These are phyloP conservation scores for Ophiostoma sp. DNA, from an alignment of 2,329 filamentous ascomycete genomes.

Conservation along the genomic window DNA sequence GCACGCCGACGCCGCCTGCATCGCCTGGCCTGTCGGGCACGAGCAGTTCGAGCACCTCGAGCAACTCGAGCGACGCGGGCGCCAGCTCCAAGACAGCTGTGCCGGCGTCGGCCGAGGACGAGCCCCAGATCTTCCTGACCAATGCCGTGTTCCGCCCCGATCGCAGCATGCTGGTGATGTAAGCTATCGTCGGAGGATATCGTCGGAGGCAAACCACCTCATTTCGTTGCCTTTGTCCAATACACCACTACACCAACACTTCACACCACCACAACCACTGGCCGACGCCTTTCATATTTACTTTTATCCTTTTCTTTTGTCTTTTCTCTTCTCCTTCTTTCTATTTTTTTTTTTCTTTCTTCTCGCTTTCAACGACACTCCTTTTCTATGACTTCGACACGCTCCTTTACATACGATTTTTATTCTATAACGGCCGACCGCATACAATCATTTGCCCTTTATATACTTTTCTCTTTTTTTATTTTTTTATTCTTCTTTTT, in stretches of 20 bases:
- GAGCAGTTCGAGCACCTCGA: background rate
- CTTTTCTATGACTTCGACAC: conserved; percentile 15
- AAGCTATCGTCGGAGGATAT: background rate
- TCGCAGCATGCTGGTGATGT: conserved; percentile 24
- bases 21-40: conserved; percentile 33
- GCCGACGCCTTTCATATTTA: background rate
- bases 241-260: background rate
- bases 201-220: background rate
- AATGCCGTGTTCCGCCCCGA: conserved; percentile 47
- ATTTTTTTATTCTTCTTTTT: background rate
- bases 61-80: background rate
- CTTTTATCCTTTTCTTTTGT: background rate
- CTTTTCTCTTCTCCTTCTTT: conserved; percentile 6
- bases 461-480: background rate
- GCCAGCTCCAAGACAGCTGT: conserved; percentile 23
- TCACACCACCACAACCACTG: background rate
- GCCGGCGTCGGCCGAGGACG: conserved; percentile 5
- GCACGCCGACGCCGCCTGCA: conserved; percentile 29
- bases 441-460: conserved; percentile 15
- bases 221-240: background rate
- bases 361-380: conserved; percentile 1
- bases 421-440: conserved; percentile 10
- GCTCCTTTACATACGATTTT: conserved; percentile 19
- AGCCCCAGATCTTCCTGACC: conserved; percentile 42
- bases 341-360: conserved; percentile 1